Base-by-base conservation (phyloP, 2,329 filamentous ascomycete genomes). In the Chaetomium sp. region DNA sequence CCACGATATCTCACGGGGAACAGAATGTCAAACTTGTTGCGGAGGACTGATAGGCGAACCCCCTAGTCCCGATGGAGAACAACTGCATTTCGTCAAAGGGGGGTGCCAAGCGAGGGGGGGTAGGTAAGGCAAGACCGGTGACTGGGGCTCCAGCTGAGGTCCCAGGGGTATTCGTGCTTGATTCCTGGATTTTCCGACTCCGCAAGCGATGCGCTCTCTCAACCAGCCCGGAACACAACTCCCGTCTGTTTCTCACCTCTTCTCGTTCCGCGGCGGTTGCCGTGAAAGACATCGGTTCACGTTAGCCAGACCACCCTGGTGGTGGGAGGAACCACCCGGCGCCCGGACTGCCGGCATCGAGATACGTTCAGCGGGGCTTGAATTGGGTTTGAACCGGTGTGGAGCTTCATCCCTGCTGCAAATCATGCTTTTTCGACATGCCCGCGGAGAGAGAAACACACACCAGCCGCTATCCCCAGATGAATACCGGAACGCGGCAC, bases 391-490 rank as follows among this genome's bases (percentile, higher is more conserved):
- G 57, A 54, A 64, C 65, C 66, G 57, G 35, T 60, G 59, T 60
- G 60, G 57, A 53, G 19, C 65, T 67, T 60, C 38, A 69, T 68
- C 70, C 69, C 67, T 70, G 69, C 64, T 63, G 69, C 69, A 65
- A 67, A 71, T 71, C 70, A 70, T 70, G 65, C 45, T 64, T 62
- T 62, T 62, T 55, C 21, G 50, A 59, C 49, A 4, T 38, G 42
- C 45, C 56, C 53, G 58, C 57, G 6, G 47, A 53, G 19, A 53
- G 49, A 42, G 49, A 58, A 51, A 59, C 35, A 54, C 57, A 56
- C 27, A 29, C n/a, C n/a, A 19, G 47, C 59, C 55, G 56, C 56
- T 63, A 59, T 58, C 33, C 60, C 58, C 49, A 53, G 60, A 57
- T 62, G 59, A 55, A 59, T 49, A 58, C 54, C 59, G 55, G 21